Evolutionary conservation across 1,284 basidiomycete species (phyloP), one percentile per base, ranked within the genome.

Genomic region (Cutaneotrichosporon spelunceum): DNA sequence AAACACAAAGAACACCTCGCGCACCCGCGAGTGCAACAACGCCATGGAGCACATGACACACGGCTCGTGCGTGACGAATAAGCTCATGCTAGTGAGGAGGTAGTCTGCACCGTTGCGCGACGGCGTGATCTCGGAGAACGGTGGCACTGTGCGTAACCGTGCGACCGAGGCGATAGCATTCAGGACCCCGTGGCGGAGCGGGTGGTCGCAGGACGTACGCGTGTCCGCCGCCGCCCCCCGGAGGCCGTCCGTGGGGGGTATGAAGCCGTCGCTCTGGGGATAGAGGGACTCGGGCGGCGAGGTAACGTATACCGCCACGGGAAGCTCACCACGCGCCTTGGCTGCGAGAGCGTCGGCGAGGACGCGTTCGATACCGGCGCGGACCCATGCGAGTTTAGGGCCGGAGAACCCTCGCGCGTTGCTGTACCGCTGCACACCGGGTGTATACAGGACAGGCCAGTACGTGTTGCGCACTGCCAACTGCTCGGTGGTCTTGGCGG

Each of bases 11-110:
- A 90, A 80, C 5, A 95, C 84, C 67, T 93, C 88, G 67, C 89
- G 87, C 57, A 95, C 91, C 23, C 94, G 84, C 2, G 90, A 92
- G 78, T 97, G 94, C 9, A 94, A 79, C 21, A 97, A 80, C 2
- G 92, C 91, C 94, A 97, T 97, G 67, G 87, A 85, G 75, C 94
- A 97, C 89, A 96, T 92, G 61, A 96, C 84, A 70, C 94, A 97
- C 3, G 94, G 93, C 70, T 97, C 93, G 76, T 97, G 93, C 2
- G 91, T 91, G 55, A 86, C 85, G 80, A 96, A 96, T 24, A 96
- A 81, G 2, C 87, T 86, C 27, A 87, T 83, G 0, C 86, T 85
- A 0, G 91, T 96, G 42, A 96, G 83, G 33, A 96, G 86, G 78
- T 96, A 97, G 72, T 88, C 87, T 4, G 85, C 81, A 14, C 88